Evolutionary conservation across 139 green algal species (phyloP).

Genomic region (Haematococcus lacustris): DNA sequence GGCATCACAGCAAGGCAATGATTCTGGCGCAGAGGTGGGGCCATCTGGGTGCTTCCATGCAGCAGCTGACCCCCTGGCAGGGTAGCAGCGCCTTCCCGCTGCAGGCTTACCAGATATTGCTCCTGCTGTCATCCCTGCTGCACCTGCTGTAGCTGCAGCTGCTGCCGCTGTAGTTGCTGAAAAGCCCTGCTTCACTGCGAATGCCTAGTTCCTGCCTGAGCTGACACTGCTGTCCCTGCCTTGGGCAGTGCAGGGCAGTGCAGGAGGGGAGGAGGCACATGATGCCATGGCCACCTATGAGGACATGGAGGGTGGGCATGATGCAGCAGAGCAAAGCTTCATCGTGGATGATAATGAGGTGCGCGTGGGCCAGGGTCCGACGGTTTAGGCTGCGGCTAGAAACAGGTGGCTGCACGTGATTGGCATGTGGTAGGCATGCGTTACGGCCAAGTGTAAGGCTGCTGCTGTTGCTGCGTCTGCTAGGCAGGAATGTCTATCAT

Average conservation of each 20-base stretch:
- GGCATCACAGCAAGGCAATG: not conserved
- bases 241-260: not conserved
- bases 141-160: not conserved
- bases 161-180: not conserved
- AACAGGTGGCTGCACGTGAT: too few species aligned
- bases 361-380: not conserved
- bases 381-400: too few species aligned
- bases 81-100: not conserved
- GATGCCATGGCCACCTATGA: not conserved
- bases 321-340: not conserved
- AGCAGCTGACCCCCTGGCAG: not conserved
- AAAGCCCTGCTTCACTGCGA: not conserved
- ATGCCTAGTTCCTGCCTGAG: not conserved
- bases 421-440: too few species aligned
- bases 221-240: not conserved
- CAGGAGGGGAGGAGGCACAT: not conserved
- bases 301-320: not conserved
- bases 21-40: not conserved
- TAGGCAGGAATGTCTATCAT: too few species aligned
- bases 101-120: not conserved
- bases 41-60: not conserved
- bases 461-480: too few species aligned
- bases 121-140: slow-evolving; percentile 2
- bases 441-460: not conserved
- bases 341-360: not conserved